A percentile compares a stretch with the other conserved stretches of the same genome.
These are phyloP conservation scores for Ganoderma multipileum DNA, from an alignment of 1,284 basidiomycete species.

Conservation along the genomic window DNA sequence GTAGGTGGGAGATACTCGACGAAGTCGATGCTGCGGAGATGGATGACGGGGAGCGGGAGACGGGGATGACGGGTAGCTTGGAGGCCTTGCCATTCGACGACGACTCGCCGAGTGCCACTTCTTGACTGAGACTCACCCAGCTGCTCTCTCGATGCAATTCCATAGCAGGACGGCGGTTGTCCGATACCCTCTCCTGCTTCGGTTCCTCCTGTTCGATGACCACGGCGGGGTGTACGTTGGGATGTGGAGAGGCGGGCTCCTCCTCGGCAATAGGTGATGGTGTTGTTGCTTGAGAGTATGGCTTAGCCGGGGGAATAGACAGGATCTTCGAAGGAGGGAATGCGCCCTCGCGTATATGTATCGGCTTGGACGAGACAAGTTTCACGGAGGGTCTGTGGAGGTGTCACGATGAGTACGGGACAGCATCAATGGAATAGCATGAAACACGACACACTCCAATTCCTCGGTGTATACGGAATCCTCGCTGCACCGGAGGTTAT, in stretches of 20 bases:
- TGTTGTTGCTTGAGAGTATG: constrained; percentile 9
- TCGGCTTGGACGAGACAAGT: constrained; percentile 29
- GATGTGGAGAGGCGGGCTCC: background rate
- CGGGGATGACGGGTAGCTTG: constrained; percentile 17
- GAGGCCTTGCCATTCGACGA: constrained; percentile 34
- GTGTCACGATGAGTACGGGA: background rate
- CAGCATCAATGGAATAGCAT: background rate
- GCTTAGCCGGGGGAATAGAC: constrained; percentile 33
- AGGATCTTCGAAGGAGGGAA: constrained; percentile 58
- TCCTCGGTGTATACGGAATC: constrained; percentile 22
- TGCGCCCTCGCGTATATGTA: constrained; percentile 72
- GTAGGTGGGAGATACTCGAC: constrained; percentile 26
- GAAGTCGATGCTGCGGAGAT: constrained; percentile 20
- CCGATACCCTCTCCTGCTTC: constrained; percentile 5
- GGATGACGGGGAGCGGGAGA: constrained; percentile 29
- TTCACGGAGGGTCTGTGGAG: constrained; percentile 26
- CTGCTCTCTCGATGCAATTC: constrained; percentile 41
- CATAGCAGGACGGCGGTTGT: constrained; percentile 26
- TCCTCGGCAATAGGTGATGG: constrained; percentile 8
- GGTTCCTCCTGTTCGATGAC: constrained; percentile 24
- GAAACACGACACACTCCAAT: constrained; percentile 21
- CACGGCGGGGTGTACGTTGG: constrained; percentile 22
- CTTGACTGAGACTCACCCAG: constrained; percentile 40
- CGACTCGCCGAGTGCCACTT: constrained; percentile 24
- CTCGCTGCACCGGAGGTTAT: constrained; percentile 12